A percentile compares a stretch with the other conserved stretches of the same genome.
Conservation (phyloP, 257 asterid genomes). For the Osmanthus fragrans region DNA sequence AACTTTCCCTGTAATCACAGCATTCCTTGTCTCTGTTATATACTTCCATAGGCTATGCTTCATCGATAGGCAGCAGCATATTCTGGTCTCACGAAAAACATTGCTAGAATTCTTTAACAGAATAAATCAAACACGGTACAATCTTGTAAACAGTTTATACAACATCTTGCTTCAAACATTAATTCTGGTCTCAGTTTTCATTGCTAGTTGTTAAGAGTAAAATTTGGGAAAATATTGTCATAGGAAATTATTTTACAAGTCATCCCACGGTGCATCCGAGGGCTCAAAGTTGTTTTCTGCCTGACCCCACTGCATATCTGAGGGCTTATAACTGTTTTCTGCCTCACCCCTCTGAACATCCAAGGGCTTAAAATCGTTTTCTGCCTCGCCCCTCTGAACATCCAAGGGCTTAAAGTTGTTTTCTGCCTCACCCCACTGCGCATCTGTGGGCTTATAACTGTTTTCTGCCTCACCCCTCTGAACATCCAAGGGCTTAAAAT, state of each 20-base stretch:
- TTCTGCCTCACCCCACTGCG: neutral
- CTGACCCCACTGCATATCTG: no score
- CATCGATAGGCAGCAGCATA: neutral
- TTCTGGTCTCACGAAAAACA: neutral
- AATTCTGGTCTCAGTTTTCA: no score
- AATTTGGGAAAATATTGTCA: neutral
- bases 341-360: neutral
- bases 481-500: slow-evolving; percentile 25
- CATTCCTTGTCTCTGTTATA: slow-evolving; percentile 17
- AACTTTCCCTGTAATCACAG: slow-evolving; percentile 9
- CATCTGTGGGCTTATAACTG: neutral
- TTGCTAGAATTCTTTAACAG: neutral
- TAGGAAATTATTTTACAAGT: neutral
- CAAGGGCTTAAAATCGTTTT: neutral
- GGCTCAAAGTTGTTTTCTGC: no score
- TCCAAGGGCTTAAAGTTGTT: slow-evolving; percentile 25
- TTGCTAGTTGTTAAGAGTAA: neutral
- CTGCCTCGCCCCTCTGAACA: slow-evolving; percentile 26
- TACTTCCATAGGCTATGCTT: neutral
- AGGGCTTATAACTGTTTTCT: slow-evolving; percentile 18
- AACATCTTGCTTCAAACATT: neutral
- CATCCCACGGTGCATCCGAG: neutral
- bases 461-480: neutral
- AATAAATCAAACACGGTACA: no score
- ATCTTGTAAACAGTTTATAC: neutral